phyloP scores from a whole-genome alignment of 345 rosid genomes.

The Corchorus capsularis region DNA sequence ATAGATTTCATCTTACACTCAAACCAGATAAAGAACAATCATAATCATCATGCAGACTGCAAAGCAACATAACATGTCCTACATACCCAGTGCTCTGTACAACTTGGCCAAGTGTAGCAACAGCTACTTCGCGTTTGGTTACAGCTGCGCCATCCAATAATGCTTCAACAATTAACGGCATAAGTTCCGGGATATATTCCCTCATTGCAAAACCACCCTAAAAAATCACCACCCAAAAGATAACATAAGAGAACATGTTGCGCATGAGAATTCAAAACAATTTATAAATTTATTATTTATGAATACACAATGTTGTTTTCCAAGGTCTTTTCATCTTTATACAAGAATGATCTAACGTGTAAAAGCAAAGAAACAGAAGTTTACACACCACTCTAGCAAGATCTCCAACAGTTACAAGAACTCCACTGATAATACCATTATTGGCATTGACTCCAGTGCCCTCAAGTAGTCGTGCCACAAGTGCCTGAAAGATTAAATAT shows the following conservation, averaged over 20 bases:
- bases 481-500: constrained; percentile 65
- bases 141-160: constrained; percentile 96
- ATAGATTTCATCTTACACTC: background rate
- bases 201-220: constrained; percentile 99
- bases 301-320: background rate
- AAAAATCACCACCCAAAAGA: constrained; percentile 27
- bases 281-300: background rate
- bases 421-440: constrained; percentile 87
- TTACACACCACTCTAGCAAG: constrained; percentile 97
- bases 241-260: background rate
- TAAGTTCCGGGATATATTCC: constrained; percentile 83
- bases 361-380: constrained; percentile 21
- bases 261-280: background rate
- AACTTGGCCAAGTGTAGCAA: constrained; percentile 97
- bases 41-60: background rate
- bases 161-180: constrained; percentile 98
- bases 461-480: constrained; percentile 86
- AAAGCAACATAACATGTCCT: constrained; percentile 18
- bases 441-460: constrained; percentile 86
- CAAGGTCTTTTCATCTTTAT: background rate
- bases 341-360: background rate
- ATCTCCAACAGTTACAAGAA: constrained; percentile 97
- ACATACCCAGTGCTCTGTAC: constrained; percentile 96
- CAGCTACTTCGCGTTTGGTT: constrained; percentile 95
- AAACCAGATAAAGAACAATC: background rate